A percentile compares a stretch with the other conserved stretches of the same genome.
Conservation (phyloP, 208 protist species). For the Hexamita inflata region DNA sequence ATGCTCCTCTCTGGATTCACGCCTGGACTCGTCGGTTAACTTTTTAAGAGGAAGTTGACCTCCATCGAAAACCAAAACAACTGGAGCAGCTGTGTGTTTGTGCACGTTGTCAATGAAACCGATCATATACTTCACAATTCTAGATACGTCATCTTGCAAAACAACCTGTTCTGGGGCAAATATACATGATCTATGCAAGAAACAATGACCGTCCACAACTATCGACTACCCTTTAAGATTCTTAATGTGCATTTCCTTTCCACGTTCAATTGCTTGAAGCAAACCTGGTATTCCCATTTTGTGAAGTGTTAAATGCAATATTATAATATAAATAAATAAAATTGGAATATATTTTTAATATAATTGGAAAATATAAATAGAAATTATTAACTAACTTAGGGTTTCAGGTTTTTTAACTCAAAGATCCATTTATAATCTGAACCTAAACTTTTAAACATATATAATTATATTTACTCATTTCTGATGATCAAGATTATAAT, state of each 20-base stretch:
- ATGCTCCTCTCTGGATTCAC: background rate
- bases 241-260: background rate
- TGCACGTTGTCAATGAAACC: background rate
- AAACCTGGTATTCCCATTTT: slow-evolving; percentile 8
- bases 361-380: too few relatives aligned
- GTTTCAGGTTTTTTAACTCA: too few relatives aligned
- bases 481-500: too few relatives aligned
- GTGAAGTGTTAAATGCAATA: background rate
- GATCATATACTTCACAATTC: background rate
- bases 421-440: too few relatives aligned
- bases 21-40: background rate
- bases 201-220: slow-evolving; percentile 19
- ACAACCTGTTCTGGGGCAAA: background rate
- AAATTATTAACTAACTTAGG: too few relatives aligned
- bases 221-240: background rate
- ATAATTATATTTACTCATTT: too few relatives aligned
- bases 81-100: background rate
- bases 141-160: background rate
- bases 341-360: too few relatives aligned
- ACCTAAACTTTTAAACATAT: too few relatives aligned
- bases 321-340: too few relatives aligned
- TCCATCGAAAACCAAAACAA: slow-evolving; percentile 23
- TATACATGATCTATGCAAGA: background rate
- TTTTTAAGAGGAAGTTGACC: background rate
- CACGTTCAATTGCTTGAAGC: background rate